Percentiles rank a stretch among this genome's conserved stretches.
Evolutionary conservation across 768 basidiomycete genomes (phyloP).

Genomic region (Boletellus ananas): DNA sequence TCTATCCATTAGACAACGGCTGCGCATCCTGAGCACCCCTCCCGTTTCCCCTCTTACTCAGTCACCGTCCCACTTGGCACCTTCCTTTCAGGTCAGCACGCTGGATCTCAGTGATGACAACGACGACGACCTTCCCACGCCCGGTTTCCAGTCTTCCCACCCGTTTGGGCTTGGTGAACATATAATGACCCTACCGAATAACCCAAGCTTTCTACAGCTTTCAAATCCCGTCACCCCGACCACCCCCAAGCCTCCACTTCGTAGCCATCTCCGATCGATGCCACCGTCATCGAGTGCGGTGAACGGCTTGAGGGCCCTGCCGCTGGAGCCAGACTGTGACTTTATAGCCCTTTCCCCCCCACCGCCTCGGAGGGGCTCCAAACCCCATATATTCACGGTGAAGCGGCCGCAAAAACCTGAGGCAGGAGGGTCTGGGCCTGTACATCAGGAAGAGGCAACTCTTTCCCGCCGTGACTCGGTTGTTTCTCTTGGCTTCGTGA

Average conservation of each 20-base stretch:
- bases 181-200: slow-evolving; percentile 48
- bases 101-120: slow-evolving; percentile 23
- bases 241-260: slow-evolving; percentile 16
- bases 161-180: slow-evolving; percentile 51
- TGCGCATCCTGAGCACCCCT: slow-evolving; percentile 67
- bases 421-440: slow-evolving; percentile 7
- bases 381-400: slow-evolving; percentile 35
- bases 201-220: slow-evolving; percentile 61
- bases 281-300: slow-evolving; percentile 16
- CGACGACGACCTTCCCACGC: slow-evolving; percentile 28
- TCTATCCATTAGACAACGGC: slow-evolving; percentile 55
- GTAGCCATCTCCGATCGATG: slow-evolving; percentile 22
- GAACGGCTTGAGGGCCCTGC: slow-evolving; percentile 9
- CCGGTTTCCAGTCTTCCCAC: slow-evolving; percentile 11
- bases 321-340: slow-evolving; percentile 31
- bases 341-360: slow-evolving; percentile 58
- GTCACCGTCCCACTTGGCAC: slow-evolving; percentile 20
- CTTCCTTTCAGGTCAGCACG: slow-evolving; percentile 25
- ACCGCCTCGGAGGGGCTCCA: slow-evolving; percentile 61
- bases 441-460: slow-evolving; percentile 23
- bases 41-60: slow-evolving; percentile 31
- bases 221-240: slow-evolving; percentile 42
- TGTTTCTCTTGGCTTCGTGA: slow-evolving; percentile 49
- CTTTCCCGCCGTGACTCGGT: slow-evolving; percentile 51
- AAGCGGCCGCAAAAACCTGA: slow-evolving; percentile 12